Base-by-base conservation (phyloP, 2,329 filamentous ascomycete species). In the Epichloe festucae region DNA sequence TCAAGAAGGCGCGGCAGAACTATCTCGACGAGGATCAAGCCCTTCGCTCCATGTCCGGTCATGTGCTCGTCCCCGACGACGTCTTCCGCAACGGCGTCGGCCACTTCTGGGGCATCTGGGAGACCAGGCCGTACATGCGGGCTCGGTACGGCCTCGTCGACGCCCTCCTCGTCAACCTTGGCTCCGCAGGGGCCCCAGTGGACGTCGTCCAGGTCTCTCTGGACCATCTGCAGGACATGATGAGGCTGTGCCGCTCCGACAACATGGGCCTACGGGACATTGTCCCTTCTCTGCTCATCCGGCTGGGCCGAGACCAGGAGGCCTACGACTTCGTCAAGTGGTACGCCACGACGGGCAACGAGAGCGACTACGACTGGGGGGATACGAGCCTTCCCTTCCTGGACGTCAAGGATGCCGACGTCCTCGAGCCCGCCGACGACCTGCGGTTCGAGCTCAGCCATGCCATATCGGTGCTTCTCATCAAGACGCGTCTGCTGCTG, bases 301-400 rank as follows among this genome's bases (percentile, higher is more conserved):
- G 74, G 3, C 64, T 79, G 6, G 67, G 67, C 19, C 63, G 59
- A 42, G 75, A 79, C 52, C 74, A 78, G 57, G 73, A 74, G n/a
- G 70, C 67, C 56, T 75, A 74, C 54, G 69, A 73, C 50, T 72
- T 73, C 39, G 46, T 67, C 3, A 70, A 65, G 56, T 67, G 65
- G 62, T 66, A 60, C 52, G 62, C 57, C 0, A 62, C 56, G 0
- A 53, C 46, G 2, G 54, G 50, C 0, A 12, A 52, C 0, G 55
- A 55, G 1, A 3, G 40, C 0, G 19, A 59, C 14, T 59, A 61
- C 31, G 56, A 60, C 43, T 60, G 55, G 56, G 53, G 53, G 43
- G 38, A 64, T 44, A 52, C 53, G 49, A 43, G 38, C 7, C 35
- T 54, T 5, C 59, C 59, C 12, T 59, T 54, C 34, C 61, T 73